phyloP scores from a whole-genome alignment of 805 yeast species.

The Candida rishiriensis region DNA sequence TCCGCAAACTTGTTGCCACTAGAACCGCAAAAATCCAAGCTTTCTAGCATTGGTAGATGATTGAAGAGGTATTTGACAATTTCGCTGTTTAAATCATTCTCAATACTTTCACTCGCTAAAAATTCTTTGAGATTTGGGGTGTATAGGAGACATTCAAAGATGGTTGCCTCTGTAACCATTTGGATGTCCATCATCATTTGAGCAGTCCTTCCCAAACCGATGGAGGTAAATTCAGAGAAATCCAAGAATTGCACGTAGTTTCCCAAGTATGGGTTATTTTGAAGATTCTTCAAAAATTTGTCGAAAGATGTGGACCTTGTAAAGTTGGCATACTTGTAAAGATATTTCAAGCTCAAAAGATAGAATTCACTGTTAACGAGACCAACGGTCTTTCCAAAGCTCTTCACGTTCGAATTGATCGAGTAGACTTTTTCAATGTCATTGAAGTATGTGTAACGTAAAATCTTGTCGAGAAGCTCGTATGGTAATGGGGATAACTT shows the following conservation, averaged over 20 bases:
- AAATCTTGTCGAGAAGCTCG: constrained; percentile 30
- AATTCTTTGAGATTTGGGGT: constrained; percentile 74
- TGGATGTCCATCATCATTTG: constrained; percentile 89
- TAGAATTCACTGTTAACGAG: constrained; percentile 55
- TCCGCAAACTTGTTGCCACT: constrained; percentile 57
- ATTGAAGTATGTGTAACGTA: constrained; percentile 27
- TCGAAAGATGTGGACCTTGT: constrained; percentile 79
- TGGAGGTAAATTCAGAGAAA: constrained; percentile 82
- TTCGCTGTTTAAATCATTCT: constrained; percentile 66
- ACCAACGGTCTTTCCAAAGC: constrained; percentile 23
- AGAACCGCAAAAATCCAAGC: constrained; percentile 87
- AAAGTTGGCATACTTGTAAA: constrained; percentile 66
- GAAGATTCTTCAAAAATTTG: constrained; percentile 55
- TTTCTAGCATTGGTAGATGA: constrained; percentile 49
- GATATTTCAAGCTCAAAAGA: constrained; percentile 50
- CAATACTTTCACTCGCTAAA: constrained; percentile 79
- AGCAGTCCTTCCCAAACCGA: constrained; percentile 86
- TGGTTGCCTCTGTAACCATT: constrained; percentile 76
- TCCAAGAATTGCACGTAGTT: constrained; percentile 71
- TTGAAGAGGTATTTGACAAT: constrained; percentile 56
- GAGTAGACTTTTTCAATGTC: constrained; percentile 25
- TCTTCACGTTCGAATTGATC: constrained; percentile 26
- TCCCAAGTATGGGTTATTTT: constrained; percentile 43
- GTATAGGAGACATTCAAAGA: constrained; percentile 53
- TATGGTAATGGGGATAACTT: constrained; percentile 26